A percentile compares a stretch with the other conserved stretches of the same genome.
Evolutionary conservation across 345 rosid species (phyloP).

Genomic region (Pseudoturritis turrita): DNA sequence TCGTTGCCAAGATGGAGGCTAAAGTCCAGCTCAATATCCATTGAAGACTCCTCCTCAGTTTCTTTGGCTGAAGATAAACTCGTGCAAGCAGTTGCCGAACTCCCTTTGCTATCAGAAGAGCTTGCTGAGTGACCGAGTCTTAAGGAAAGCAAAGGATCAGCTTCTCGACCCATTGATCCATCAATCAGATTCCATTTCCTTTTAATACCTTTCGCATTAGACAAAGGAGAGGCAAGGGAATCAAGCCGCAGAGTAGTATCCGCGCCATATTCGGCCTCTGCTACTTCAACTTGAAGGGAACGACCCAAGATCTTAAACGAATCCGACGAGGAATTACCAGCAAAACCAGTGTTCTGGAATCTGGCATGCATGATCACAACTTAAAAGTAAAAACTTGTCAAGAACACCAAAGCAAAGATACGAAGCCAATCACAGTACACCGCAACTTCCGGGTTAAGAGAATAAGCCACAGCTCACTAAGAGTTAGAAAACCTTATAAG

Average conservation of each 20-base stretch:
- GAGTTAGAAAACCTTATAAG: constrained; percentile 40
- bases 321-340: constrained; percentile 47
- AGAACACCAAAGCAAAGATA: constrained; percentile 43
- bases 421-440: constrained; percentile 36
- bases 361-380: constrained; percentile 53
- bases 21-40: constrained; percentile 82
- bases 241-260: constrained; percentile 80
- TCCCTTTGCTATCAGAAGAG: constrained; percentile 91
- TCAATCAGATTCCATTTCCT: constrained; percentile 66
- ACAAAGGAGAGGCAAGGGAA: constrained; percentile 50
- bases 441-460: constrained; percentile 56
- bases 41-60: constrained; percentile 78
- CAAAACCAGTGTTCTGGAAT: constrained; percentile 42
- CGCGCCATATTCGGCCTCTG: constrained; percentile 21
- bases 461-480: constrained; percentile 49
- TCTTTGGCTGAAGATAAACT: constrained; percentile 75
- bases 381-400: constrained; percentile 24
- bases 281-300: constrained; percentile 41
- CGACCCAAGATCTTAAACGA: constrained; percentile 51
- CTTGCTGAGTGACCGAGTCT: constrained; percentile 67
- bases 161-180: constrained; percentile 37
- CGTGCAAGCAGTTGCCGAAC: constrained; percentile 73
- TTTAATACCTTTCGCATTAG: constrained; percentile 54
- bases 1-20: constrained; percentile 78
- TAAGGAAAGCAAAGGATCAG: constrained; percentile 65